phyloP scores from a whole-genome alignment of 1,139 yeast species.

The Pichia sp. region DNA sequence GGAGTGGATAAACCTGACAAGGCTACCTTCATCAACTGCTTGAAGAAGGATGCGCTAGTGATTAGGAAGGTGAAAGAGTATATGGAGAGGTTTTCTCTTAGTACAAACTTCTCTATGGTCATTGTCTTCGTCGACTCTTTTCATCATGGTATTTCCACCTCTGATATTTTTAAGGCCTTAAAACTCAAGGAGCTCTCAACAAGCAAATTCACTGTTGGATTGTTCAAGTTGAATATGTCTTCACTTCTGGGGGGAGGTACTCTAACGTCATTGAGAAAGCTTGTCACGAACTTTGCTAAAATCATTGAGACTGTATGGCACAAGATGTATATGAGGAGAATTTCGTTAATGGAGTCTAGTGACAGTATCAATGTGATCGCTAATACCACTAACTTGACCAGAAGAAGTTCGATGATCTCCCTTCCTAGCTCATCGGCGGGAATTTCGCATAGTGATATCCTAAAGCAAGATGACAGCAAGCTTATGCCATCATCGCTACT shows the following conservation, averaged over 20 bases:
- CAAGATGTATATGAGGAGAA: conserved; percentile 1
- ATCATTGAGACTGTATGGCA: conserved; percentile 7
- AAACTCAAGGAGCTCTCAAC: conserved; percentile 1
- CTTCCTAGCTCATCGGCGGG: too few relatives aligned
- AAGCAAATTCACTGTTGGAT: conserved; percentile 7
- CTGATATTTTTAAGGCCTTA: conserved; percentile 5
- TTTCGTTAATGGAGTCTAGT: not conserved
- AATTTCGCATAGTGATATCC: too few relatives aligned
- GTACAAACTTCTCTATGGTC: conserved; percentile 18
- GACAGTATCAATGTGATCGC: conserved; percentile 1
- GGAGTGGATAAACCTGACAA: conserved; percentile 26
- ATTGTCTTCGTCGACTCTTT: conserved; percentile 14
- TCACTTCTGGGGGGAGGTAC: not conserved
- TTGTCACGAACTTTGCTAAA: conserved; percentile 2
- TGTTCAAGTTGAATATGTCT: conserved; percentile 3
- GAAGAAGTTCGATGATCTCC: too few relatives aligned
- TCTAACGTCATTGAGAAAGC: conserved; percentile 1
- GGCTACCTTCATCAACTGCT: conserved; percentile 8
- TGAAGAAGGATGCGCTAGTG: conserved; percentile 33
- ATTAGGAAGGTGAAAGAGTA: conserved; percentile 35
- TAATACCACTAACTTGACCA: not conserved
- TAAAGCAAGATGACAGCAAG: too few relatives aligned
- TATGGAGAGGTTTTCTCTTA: conserved; percentile 31
- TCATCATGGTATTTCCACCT: conserved; percentile 1
- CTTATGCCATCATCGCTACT: too few relatives aligned